Base-by-base conservation (phyloP, 1,284 basidiomycete species). In the Ganoderma lingzhi region DNA sequence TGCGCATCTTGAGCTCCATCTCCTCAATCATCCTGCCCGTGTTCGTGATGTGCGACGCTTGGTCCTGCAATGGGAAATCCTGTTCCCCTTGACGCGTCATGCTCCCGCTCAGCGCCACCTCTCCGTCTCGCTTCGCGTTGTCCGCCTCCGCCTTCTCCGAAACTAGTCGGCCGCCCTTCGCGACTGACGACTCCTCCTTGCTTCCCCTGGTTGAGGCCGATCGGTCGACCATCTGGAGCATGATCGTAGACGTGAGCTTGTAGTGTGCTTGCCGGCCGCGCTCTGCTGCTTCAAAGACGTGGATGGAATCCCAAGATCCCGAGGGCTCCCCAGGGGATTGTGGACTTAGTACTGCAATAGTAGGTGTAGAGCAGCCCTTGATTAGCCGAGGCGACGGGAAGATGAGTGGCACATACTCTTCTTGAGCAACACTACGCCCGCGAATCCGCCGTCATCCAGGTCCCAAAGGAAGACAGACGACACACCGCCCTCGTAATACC, bases 391-490 rank as follows among this genome's bases (percentile, higher is more conserved):
- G n/a, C 15, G 19, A 23, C 19, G 9, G 32, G 23, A 17, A n/a
- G 9, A 10, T 9, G 64, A 58, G 30, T 41, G 30, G 14, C 6
- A 84, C 93, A 74, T 73, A 97, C 97, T 87, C 84, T 99, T 99
- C 86, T 99, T 98, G 73, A 99, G 85, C 60, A 99, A 82, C 0
- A 99, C 97, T 0, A 98, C 98, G 12, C 98, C 98, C 5, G 98
- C 98, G 82, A 99, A 99, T 48, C 92, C 93, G 30, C 96, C 95
- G 73, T 98, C 96, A 68, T 98, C 97, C 28, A 97, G 86, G 78
- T 99, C 98, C 98, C 98, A 99, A 14, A 99, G 89, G 81, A 98
- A 99, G 19, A 98, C 97, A 23, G 94, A 96, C n/a, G 96, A 98
- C 1, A 96, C 91, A 5, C 98, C 98, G 6, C 97, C 96, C 81